Evolutionary conservation across 2,329 filamentous ascomycete genomes (phyloP).

Genomic region (Canariomyces notabilis): DNA sequence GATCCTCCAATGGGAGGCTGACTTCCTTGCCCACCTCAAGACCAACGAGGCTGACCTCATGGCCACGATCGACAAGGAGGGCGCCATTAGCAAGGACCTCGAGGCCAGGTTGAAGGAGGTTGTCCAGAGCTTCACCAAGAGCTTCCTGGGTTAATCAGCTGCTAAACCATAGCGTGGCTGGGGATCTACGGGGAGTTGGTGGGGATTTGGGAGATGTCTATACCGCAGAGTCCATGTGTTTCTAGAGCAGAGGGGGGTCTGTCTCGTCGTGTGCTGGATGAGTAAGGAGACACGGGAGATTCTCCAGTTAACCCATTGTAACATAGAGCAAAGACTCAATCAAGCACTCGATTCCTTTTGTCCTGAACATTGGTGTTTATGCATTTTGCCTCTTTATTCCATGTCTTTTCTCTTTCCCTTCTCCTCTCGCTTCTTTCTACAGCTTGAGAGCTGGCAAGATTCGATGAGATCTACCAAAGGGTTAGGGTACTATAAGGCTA

Average conservation of each 20-base stretch:
- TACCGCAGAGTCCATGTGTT: conserved; percentile 36
- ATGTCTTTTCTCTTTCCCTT: too few relatives aligned
- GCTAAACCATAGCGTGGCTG: conserved; percentile 30
- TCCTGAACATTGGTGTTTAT: conserved; percentile 27
- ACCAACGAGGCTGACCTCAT: conserved; percentile 83
- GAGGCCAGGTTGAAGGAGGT: conserved; percentile 78
- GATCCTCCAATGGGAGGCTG: conserved; percentile 89
- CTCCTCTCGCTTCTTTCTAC: too few relatives aligned
- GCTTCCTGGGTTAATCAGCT: conserved; percentile 61
- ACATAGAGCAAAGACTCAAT: conserved; percentile 60
- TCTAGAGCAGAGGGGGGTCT: conserved; percentile 43
- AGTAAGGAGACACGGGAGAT: conserved; percentile 43
- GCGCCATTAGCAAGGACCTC: conserved; percentile 88
- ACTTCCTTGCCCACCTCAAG: conserved; percentile 90
- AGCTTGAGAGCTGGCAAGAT: too few relatives aligned
- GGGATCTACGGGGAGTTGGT: conserved; percentile 25
- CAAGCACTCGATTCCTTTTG: conserved; percentile 59
- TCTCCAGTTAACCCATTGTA: conserved; percentile 51
- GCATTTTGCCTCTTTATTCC: too few relatives aligned
- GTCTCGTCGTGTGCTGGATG: conserved; percentile 41
- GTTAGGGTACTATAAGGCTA: too few relatives aligned
- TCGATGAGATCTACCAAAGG: too few relatives aligned
- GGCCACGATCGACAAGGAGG: conserved; percentile 89
- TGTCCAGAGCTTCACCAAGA: conserved; percentile 82
- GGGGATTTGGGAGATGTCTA: conserved; percentile 27